Base-by-base conservation (phyloP, 228 moss, liverwort and hornwort genomes). In the Sphagnum fallax region DNA sequence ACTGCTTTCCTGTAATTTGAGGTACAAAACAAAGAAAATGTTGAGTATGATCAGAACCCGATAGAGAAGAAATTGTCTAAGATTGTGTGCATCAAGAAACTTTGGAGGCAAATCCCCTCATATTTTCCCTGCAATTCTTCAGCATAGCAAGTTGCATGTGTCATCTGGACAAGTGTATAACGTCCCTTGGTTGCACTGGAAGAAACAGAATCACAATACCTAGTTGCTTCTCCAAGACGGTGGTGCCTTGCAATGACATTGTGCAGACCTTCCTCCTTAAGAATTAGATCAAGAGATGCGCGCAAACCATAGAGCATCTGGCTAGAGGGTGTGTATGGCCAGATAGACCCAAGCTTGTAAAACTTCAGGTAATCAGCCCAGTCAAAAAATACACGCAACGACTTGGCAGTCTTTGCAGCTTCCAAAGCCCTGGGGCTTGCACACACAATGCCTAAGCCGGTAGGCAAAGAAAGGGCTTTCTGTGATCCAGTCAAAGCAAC, bases 401-500 rank as follows among this genome's bases (percentile, higher is more conserved):
- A 91, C 63, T 80, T 91, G 16, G 94, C 79, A 6, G 76, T 71
- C 75, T 86, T 89, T 4, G 88, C 79, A 3, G 89, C 91, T 69
- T 81, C 89, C 8, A 94, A 71, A 52, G 94, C 94, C 75, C 86
- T 94, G 0, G 88, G 78, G 73, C 89, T 88, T 18, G 91, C 94
- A 60, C 91, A 91, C 16, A 94, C 77, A 50, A 94, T 91, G 52
- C 94, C 94, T 11, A 94, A 84, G 47, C 96, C 96, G 0, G 96
- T 96, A 5, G 96, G 96, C 53, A 96, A 71, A 10, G 93, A 92
- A 7, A 96, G 73, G 4, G 93, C 96, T 65, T 96, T 96, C 80
- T 96, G 96, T 5, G 96, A 96, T 48, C 96, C 96, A 11, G 93
- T 96, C 0, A 96, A 75, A 13, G 96, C 96, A n/a, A 96, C 96